Base-by-base conservation (phyloP, 805 yeast genomes). In the Starmerella floris region DNA sequence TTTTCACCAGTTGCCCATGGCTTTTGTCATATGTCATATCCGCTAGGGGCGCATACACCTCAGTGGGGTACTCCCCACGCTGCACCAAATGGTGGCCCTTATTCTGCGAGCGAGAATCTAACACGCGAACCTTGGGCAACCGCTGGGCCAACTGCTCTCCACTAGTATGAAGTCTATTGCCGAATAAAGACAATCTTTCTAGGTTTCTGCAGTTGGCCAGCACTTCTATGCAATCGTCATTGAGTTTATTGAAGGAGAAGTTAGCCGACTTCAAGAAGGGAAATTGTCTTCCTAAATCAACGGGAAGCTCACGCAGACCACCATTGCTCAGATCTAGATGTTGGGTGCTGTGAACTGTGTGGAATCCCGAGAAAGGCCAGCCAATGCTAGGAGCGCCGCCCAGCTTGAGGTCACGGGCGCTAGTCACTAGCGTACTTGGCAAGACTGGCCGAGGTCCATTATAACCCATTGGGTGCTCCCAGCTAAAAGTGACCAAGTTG, bases 241-340 rank as follows among this genome's bases (percentile, higher is more conserved):
- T 41, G 9, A 54, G 49, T 15, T 46, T 39, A 37, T 54, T 54
- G 39, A 50, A 52, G 1, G 55, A 45, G 3, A 54, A 43, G 28
- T 53, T 51, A 28, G 52, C 41, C 17, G 50, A 39, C 16, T 30
- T 32, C 32, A 54, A 28, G 19, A 49, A 44, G 3, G 58, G 58
- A 33, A 54, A 49, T 40, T 31, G 35, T 13, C 9, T 22, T 2
- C 49, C 39, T 13, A 54, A 42, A 25, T 51, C 36, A 2, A 19
- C 30, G 1, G 57, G 58, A n/a, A 54, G 41, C 17, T 39, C 38
- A 10, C 43, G 30, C 9, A 54, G 26, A 19, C 34, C 45, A 30
- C 43, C 33, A 13, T 20, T 38, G 26, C 31, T 30, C 9, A 54
- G 42, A 25, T 51, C 53, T 0, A 54, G 51, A 30, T 54, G 56